phyloP scores from a whole-genome alignment of 257 asterid genomes.

The Solanum pennellii region DNA sequence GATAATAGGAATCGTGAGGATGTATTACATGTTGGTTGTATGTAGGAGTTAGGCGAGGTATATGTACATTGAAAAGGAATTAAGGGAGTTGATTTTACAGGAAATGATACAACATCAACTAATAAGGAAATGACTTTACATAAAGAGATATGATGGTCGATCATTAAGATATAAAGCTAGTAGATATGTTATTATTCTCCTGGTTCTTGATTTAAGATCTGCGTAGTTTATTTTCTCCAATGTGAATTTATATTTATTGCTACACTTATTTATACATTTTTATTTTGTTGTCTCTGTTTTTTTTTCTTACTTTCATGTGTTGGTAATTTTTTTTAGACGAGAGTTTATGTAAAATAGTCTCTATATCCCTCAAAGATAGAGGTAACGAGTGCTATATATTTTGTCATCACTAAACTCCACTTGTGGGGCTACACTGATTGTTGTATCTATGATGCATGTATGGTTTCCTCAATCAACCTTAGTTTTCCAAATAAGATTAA shows the following conservation, averaged over 20 bases:
- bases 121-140: neutral
- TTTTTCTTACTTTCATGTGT: neutral
- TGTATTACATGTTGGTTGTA: neutral
- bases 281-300: neutral
- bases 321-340: neutral
- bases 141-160: neutral
- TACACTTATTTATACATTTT: neutral
- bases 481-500: too few species aligned
- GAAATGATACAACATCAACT: neutral
- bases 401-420: too few species aligned
- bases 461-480: neutral
- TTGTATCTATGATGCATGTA: neutral
- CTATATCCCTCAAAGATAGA: neutral
- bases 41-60: neutral
- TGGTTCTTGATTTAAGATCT: neutral
- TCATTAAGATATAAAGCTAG: neutral
- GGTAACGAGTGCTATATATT: neutral
- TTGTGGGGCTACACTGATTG: neutral
- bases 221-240: neutral
- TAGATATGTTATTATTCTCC: neutral
- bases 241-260: neutral
- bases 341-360: neutral
- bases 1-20: neutral
- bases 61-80: neutral
- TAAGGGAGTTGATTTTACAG: neutral